These are phyloP conservation scores for Filobasidium floriforme DNA, from an alignment of 768 basidiomycete genomes.

Conservation along the genomic window DNA sequence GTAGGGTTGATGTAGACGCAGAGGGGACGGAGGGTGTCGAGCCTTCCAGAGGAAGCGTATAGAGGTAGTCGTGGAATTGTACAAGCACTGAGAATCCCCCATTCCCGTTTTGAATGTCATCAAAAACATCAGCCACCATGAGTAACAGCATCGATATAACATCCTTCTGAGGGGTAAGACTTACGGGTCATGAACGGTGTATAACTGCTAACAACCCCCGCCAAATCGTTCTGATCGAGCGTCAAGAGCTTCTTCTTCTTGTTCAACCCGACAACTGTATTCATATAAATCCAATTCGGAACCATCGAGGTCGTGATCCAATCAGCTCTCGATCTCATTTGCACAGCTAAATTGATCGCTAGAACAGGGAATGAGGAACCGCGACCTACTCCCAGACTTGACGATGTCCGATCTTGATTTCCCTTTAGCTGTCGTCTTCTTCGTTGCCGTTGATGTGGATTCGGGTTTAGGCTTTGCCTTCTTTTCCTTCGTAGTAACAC, in stretches of 20 bases:
- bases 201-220: neutral
- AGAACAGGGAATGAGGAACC: too few species aligned
- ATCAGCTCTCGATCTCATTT: too few species aligned
- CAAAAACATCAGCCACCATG: too few species aligned
- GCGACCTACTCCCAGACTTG: too few species aligned
- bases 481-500: neutral
- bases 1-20: too few species aligned
- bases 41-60: neutral
- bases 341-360: too few species aligned
- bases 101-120: too few species aligned
- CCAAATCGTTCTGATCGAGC: neutral
- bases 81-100: neutral
- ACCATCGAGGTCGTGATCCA: neutral
- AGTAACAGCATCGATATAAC: too few species aligned
- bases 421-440: neutral
- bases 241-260: constrained; percentile 4
- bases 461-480: neutral
- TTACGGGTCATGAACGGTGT: constrained; percentile 5
- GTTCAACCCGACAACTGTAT: neutral
- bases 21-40: neutral
- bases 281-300: neutral
- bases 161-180: neutral
- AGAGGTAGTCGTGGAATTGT: constrained; percentile 5
- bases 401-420: neutral
- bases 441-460: neutral